These are phyloP conservation scores for Gamsiella multidivaricata DNA, from an alignment of 192 early-diverging fungal species.

Conservation along the genomic window DNA sequence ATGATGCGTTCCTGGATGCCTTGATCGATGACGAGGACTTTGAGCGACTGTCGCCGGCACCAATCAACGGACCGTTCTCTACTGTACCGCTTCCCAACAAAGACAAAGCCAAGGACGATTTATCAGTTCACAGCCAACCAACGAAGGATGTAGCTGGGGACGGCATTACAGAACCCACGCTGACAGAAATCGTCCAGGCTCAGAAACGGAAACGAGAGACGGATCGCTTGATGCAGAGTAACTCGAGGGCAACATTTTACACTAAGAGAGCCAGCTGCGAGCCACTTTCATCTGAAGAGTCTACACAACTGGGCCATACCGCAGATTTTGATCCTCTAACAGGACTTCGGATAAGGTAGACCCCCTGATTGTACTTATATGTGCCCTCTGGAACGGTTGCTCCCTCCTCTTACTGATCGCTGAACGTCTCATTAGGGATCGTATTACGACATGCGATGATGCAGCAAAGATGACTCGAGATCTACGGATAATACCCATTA, in stretches of 20 bases:
- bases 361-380: too few species aligned
- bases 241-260: conserved; percentile 17
- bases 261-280: not conserved
- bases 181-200: conserved; percentile 15
- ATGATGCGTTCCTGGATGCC: conserved; percentile 11
- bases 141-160: not conserved
- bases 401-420: not conserved
- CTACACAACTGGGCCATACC: not conserved
- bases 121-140: not conserved
- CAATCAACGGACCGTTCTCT: not conserved
- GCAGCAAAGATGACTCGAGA: conserved; percentile 17
- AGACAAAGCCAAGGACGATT: not conserved
- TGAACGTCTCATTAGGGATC: too few species aligned
- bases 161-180: not conserved
- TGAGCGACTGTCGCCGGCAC: not conserved
- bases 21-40: conserved; percentile 12
- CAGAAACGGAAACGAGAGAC: conserved; percentile 5
- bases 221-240: not conserved
- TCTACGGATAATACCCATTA: conserved; percentile 24
- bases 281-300: not conserved
- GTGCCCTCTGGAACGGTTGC: too few species aligned
- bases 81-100: not conserved
- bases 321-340: conserved; percentile 17
- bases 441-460: conserved; percentile 8
- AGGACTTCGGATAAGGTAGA: conserved; percentile 31